Evolutionary conservation across 257 asterid species (phyloP).

Genomic region (Fraxinus excelsior): DNA sequence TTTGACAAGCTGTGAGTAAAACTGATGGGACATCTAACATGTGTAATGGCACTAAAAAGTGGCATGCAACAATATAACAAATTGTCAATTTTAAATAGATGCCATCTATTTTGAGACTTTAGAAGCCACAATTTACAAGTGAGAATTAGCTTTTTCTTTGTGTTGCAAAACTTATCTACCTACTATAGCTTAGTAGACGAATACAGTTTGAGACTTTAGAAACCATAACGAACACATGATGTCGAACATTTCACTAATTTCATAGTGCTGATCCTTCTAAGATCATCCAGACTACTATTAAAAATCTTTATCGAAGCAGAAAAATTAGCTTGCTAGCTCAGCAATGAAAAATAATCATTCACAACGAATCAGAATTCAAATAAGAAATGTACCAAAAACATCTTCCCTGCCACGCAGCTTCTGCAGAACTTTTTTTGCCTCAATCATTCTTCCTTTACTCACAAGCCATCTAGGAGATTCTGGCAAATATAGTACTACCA

Average conservation of each 20-base stretch:
- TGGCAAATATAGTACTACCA: conserved; percentile 62
- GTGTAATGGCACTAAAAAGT: background rate
- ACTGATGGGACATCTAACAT: background rate
- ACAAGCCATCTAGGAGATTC: conserved; percentile 93
- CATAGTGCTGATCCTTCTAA: background rate
- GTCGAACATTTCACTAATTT: background rate
- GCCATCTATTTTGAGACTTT: background rate
- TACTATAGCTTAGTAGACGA: background rate
- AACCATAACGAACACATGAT: background rate
- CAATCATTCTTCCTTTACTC: conserved; percentile 75
- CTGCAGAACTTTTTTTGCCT: conserved; percentile 74
- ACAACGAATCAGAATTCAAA: background rate
- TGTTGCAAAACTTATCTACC: background rate
- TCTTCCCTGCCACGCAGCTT: conserved; percentile 75
- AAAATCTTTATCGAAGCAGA: background rate
- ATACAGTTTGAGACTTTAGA: background rate
- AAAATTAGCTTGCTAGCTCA: background rate
- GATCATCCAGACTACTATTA: background rate
- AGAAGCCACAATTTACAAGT: background rate
- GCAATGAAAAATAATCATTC: background rate
- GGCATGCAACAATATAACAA: background rate
- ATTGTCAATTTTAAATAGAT: background rate
- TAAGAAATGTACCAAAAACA: conserved; percentile 60
- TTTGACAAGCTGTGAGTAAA: background rate
- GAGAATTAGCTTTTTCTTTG: background rate